Base-by-base conservation (phyloP, 108 stramenopile genomes). In the Skeletonema menzelii region DNA sequence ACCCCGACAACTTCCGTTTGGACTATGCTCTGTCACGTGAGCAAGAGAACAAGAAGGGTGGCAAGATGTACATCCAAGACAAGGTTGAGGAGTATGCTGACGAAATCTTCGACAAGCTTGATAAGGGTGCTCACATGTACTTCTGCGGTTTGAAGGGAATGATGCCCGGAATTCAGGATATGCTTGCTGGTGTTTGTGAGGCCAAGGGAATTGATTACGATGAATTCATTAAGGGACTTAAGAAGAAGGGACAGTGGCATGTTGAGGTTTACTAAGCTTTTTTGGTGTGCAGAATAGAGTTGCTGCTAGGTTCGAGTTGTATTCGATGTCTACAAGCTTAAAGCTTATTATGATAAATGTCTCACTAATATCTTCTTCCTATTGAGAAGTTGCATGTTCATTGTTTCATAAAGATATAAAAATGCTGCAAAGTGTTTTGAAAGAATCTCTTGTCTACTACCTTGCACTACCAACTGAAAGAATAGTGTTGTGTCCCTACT, bases 11-110 rank as follows among this genome's bases (percentile, higher is more conserved):
- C 88, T 95, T 98, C 91, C 89, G 94, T 70, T 81, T 96, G 67
- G 96, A 98, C 87, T 96, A 96, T 65, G 97, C 97, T n/a, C 85
- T 98, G 62, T 93, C 91, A 63, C 95, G 97, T 66, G 97, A 98
- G 86, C 91, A 95, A 77, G 85, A 76, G 47, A 98, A 98, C 90
- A 86, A 85, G 77, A 83, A 84, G 67, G 97, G 97, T 63, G 97
- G 96, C 65, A 98, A 98, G 86, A 97, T 98, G 97, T 98, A 98
- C 89, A 95, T 98, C 73, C 97, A 98, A 85, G 96, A 98, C 93
- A 97, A 91, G 88, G 91, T 95, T 31, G 96, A 96, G 85, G 96
- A 98, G 70, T 97, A 97, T 71, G 95, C 93, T 17, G 96, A 98
- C 77, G 97, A 98, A 64, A 83, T 98, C 44, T 98, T 97, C 85